phyloP scores from a whole-genome alignment of 176 grass and related monocot species.

The Rhipidocladum racemiflorum region DNA sequence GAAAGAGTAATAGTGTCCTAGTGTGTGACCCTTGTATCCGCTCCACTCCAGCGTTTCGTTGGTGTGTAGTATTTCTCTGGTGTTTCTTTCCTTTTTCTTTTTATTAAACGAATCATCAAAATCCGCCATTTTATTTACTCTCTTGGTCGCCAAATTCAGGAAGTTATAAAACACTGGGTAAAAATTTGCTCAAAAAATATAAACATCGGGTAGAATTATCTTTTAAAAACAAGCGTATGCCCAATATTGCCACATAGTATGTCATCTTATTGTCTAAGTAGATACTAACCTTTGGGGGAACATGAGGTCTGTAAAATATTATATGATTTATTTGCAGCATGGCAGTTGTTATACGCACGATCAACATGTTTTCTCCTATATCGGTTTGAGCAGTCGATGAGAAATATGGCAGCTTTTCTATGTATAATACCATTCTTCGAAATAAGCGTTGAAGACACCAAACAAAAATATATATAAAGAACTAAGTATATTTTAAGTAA shows the following conservation, averaged over 20 bases:
- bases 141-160: background rate
- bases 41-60: constrained; percentile 21
- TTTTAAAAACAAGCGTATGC: background rate
- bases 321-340: background rate
- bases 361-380: background rate
- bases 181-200: too few relatives aligned
- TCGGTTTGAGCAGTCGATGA: too few relatives aligned
- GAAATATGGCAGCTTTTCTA: too few relatives aligned
- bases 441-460: too few relatives aligned
- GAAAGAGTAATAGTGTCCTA: background rate
- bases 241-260: background rate
- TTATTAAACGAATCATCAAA: background rate
- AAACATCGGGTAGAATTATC: background rate
- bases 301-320: background rate
- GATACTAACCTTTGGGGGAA: background rate
- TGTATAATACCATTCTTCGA: too few relatives aligned
- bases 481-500: background rate
- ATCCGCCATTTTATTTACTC: background rate
- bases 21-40: constrained; percentile 21
- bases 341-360: background rate
- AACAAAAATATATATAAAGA: background rate
- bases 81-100: background rate
- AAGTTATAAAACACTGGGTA: background rate
- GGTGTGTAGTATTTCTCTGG: background rate
- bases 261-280: background rate